phyloP scores from a whole-genome alignment of 1,284 basidiomycete genomes.

The Tilletia setariae region DNA sequence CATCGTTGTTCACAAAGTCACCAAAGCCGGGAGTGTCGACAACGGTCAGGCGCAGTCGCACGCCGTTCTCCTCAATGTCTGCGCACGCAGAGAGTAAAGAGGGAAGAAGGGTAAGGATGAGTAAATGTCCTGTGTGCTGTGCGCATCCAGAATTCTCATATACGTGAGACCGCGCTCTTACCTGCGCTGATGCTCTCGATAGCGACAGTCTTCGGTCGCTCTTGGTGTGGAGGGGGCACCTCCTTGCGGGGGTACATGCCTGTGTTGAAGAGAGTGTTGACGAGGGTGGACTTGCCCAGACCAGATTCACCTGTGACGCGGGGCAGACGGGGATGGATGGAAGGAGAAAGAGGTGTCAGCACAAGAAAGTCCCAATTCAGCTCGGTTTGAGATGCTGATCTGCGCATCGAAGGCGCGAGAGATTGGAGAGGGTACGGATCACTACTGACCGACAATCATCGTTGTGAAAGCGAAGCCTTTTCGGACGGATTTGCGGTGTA shows the following conservation, averaged over 20 bases:
- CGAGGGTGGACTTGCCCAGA: slow-evolving; percentile 53
- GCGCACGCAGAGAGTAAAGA: background rate
- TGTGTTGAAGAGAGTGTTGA: slow-evolving; percentile 55
- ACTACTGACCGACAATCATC: slow-evolving; percentile 48
- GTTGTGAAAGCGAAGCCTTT: slow-evolving; percentile 52
- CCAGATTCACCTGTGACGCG: slow-evolving; percentile 39
- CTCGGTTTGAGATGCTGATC: too few relatives aligned
- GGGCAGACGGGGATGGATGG: background rate
- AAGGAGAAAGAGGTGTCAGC: too few relatives aligned
- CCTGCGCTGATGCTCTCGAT: slow-evolving; percentile 53
- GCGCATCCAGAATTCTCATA: background rate
- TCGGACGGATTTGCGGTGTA: slow-evolving; percentile 48
- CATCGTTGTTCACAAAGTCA: slow-evolving; percentile 53
- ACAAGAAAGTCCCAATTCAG: too few relatives aligned
- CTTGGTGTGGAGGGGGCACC: slow-evolving; percentile 44
- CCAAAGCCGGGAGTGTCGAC: slow-evolving; percentile 54
- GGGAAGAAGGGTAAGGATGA: background rate
- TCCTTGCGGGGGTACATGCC: slow-evolving; percentile 51
- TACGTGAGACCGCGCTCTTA: slow-evolving; percentile 19
- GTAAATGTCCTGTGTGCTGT: background rate
- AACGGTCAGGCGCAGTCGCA: slow-evolving; percentile 51
- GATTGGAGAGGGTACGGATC: too few relatives aligned
- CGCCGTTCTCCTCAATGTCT: slow-evolving; percentile 54
- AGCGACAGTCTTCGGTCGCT: slow-evolving; percentile 50
- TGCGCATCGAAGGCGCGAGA: too few relatives aligned